Conservation (phyloP, 768 basidiomycete genomes). For the Leccinum rimulosum region DNA sequence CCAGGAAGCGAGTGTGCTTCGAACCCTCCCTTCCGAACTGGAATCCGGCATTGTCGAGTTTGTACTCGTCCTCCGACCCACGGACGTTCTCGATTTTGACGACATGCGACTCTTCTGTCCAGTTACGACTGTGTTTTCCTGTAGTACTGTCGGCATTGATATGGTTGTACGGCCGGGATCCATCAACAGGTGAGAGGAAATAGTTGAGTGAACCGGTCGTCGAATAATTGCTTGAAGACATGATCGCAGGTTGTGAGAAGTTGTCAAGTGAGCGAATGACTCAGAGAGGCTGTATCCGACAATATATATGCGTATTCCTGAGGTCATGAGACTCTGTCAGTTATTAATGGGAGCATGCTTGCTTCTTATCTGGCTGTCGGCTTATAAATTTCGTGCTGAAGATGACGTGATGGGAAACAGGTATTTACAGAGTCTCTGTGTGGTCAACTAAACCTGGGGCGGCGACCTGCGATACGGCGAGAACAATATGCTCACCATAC, state of each 20-base stretch:
- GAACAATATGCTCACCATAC: background rate
- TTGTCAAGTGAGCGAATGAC: conserved; percentile 29
- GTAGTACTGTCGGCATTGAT: conserved; percentile 20
- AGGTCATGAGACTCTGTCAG: background rate
- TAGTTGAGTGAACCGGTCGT: conserved; percentile 22
- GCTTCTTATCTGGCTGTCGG: background rate
- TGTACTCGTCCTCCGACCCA: conserved; percentile 32
- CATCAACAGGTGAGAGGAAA: conserved; percentile 17
- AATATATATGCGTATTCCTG: conserved; percentile 27
- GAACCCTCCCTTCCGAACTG: conserved; percentile 28
- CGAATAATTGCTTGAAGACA: conserved; percentile 14
- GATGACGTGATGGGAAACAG: background rate
- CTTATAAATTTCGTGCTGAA: background rate
- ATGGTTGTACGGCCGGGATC: conserved; percentile 13
- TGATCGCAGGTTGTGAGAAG: background rate
- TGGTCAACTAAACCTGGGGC: background rate
- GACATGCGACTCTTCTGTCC: conserved; percentile 7
- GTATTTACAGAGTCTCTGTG: background rate
- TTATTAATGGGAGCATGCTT: background rate
- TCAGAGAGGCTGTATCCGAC: conserved; percentile 19
- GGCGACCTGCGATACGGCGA: background rate
- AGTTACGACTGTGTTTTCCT: conserved; percentile 20
- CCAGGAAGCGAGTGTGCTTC: conserved; percentile 31
- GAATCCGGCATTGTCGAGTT: conserved; percentile 36
- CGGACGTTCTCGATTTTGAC: conserved; percentile 34